These are phyloP conservation scores for Lactarius sp. DNA, from an alignment of 768 basidiomycete genomes.

Conservation along the genomic window DNA sequence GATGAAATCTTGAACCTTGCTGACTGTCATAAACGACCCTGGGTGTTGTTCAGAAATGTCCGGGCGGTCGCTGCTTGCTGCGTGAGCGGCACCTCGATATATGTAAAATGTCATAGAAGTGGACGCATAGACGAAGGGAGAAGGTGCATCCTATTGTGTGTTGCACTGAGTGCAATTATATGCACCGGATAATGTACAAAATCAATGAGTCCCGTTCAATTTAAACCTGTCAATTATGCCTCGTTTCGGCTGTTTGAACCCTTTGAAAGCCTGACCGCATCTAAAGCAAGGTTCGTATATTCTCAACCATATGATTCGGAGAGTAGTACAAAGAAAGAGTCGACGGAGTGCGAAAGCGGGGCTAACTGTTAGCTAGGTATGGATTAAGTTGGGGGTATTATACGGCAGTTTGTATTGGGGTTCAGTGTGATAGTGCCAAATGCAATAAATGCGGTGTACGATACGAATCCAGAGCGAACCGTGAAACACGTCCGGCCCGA, in stretches of 20 bases:
- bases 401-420: background rate
- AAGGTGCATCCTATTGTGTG: background rate
- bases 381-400: background rate
- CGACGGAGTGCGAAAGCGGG: background rate
- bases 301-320: background rate
- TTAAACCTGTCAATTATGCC: background rate
- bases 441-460: background rate
- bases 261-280: background rate
- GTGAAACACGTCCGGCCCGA: background rate
- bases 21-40: too few relatives aligned
- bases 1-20: background rate
- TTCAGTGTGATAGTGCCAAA: background rate
- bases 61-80: conserved; percentile 48
- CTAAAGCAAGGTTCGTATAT: background rate
- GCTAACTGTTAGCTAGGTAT: background rate
- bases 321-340: background rate
- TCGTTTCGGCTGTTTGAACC: too few relatives aligned
- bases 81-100: background rate
- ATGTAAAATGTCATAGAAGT: background rate
- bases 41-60: conserved; percentile 40
- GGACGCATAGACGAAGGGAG: background rate
- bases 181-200: background rate
- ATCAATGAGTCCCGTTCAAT: too few relatives aligned
- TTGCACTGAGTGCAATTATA: background rate
- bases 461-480: background rate